phyloP scores from a whole-genome alignment of 2,329 filamentous ascomycete species.

The Trichoderma koningiopsis region DNA sequence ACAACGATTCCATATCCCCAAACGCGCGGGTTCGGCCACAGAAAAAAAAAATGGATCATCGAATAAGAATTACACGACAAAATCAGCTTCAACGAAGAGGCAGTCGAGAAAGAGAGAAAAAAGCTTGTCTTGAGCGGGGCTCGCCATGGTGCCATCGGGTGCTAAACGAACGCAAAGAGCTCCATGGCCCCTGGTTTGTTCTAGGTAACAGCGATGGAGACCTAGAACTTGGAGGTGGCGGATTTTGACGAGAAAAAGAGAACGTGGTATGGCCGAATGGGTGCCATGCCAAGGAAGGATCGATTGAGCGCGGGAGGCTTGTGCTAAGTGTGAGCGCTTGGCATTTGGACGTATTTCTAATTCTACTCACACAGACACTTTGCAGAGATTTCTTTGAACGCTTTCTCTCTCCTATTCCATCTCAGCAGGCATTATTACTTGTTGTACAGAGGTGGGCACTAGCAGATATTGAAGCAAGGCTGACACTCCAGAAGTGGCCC shows the following conservation, averaged over 20 bases:
- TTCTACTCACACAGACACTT: neutral
- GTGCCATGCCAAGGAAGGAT: constrained; percentile 1
- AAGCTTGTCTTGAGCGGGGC: constrained; percentile 20
- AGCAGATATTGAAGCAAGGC: neutral
- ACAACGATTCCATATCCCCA: neutral
- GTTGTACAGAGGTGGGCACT: neutral
- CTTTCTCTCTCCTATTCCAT: neutral
- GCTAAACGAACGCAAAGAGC: constrained; percentile 24
- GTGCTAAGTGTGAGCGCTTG: neutral
- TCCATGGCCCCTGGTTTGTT: neutral
- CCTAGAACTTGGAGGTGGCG: neutral
- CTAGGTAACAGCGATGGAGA: constrained; percentile 10
- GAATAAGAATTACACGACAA: neutral
- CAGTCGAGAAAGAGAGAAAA: neutral
- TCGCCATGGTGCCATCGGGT: constrained; percentile 26
- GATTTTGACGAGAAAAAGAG: neutral
- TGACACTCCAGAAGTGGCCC: neutral
- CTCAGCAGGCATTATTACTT: neutral
- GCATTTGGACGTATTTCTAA: neutral
- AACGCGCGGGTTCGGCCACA: neutral
- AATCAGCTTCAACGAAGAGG: neutral
- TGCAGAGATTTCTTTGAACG: neutral
- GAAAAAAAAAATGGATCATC: constrained; percentile 1
- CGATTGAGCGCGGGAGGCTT: neutral
- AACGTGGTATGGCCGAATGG: neutral